Evolutionary conservation across 176 grass and related monocot genomes (phyloP).

Genomic region (Zea luxurians): DNA sequence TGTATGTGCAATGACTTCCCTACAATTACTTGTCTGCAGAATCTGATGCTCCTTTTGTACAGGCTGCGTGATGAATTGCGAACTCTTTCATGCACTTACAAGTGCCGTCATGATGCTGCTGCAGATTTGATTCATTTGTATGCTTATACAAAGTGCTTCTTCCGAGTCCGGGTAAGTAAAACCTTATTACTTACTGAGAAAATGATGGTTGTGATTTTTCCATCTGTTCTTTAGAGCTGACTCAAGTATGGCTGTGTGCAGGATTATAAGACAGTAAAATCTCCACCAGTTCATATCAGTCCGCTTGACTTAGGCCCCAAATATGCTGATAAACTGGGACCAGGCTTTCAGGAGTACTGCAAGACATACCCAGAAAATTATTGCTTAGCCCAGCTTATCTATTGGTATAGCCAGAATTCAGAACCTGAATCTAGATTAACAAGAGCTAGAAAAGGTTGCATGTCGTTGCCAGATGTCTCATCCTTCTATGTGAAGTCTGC

Average conservation of each 20-base stretch:
- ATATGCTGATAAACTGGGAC: conserved; percentile 89
- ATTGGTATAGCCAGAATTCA: conserved; percentile 94
- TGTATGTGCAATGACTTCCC: conserved; percentile 3
- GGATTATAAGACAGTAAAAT: conserved; percentile 91
- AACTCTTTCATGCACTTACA: conserved; percentile 75
- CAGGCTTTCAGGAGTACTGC: conserved; percentile 83
- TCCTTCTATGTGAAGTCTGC: conserved; percentile 86
- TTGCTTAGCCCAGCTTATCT: conserved; percentile 93
- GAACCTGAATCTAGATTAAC: conserved; percentile 84
- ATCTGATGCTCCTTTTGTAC: conserved; percentile 30
- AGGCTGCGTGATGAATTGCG: conserved; percentile 96
- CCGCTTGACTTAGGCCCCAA: conserved; percentile 96
- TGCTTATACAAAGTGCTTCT: conserved; percentile 96
- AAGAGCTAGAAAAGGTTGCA: conserved; percentile 90
- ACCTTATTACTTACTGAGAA: conserved; percentile 14
- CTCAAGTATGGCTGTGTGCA: conserved; percentile 43
- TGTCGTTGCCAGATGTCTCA: conserved; percentile 77
- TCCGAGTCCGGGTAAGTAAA: conserved; percentile 72
- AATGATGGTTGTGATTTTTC: conserved; percentile 31
- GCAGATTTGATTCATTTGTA: conserved; percentile 98
- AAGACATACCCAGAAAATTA: conserved; percentile 89
- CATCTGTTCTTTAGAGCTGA: conserved; percentile 33
- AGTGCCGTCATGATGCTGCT: conserved; percentile 94
- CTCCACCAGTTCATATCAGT: conserved; percentile 82
- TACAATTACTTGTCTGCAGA: neutral